A percentile compares a stretch with the other conserved stretches of the same genome.
Conservation (phyloP, 192 early-diverging fungal genomes). For the Gaertneriomyces semiglobifer region DNA sequence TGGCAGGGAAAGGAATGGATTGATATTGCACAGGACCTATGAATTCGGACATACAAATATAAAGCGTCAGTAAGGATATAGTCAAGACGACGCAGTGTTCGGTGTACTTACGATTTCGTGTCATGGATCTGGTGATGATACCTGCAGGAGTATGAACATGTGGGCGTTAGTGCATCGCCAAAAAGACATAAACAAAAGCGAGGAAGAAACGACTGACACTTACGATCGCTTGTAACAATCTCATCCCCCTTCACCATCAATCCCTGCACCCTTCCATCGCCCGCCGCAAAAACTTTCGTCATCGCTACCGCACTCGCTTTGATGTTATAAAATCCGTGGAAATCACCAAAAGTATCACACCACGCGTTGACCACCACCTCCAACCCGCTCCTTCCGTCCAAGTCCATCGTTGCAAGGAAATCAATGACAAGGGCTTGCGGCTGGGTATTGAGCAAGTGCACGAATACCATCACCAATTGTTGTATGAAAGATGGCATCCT, state of each 20-base stretch:
- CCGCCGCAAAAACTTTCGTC: slow-evolving; percentile 58
- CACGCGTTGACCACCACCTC: slow-evolving; percentile 72
- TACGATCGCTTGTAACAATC: slow-evolving; percentile 52
- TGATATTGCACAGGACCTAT: slow-evolving; percentile 77
- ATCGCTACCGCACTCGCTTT: slow-evolving; percentile 82
- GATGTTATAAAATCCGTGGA: slow-evolving; percentile 77
- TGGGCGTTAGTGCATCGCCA: too few relatives aligned
- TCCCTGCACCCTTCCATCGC: slow-evolving; percentile 61
- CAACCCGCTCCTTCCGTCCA: slow-evolving; percentile 66
- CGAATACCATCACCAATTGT: slow-evolving; percentile 82
- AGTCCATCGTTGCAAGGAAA: slow-evolving; percentile 60
- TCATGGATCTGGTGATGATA: slow-evolving; percentile 58
- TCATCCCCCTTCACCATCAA: slow-evolving; percentile 81
- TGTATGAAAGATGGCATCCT: slow-evolving; percentile 75
- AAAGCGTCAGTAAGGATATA: neutral
- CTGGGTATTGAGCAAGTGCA: slow-evolving; percentile 75
- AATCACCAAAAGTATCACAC: slow-evolving; percentile 78
- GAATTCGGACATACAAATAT: neutral
- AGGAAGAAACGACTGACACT: slow-evolving; percentile 10
- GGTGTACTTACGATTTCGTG: slow-evolving; percentile 46
- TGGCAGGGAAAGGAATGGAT: slow-evolving; percentile 71
- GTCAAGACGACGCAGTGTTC: too few relatives aligned
- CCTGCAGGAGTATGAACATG: slow-evolving; percentile 20
- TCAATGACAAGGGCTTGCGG: slow-evolving; percentile 58
- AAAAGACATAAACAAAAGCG: too few relatives aligned